Evolutionary conservation across 2,329 filamentous ascomycete genomes (phyloP).

Genomic region (Amauroascus verrucosus): DNA sequence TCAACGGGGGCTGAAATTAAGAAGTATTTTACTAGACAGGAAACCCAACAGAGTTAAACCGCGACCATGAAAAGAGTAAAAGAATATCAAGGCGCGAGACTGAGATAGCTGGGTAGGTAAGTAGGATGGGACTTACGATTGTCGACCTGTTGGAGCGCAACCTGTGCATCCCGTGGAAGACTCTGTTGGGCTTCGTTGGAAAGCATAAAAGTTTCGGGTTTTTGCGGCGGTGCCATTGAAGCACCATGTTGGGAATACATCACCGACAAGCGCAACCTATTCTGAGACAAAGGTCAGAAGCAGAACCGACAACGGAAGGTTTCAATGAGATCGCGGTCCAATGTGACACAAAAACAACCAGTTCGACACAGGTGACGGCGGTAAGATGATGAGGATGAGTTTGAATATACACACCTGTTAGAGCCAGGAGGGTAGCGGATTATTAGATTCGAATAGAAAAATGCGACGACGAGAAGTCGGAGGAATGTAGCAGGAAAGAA

Average conservation of each 20-base stretch:
- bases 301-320: slow-evolving; percentile 15
- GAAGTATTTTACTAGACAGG: slow-evolving; percentile 81
- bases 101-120: neutral
- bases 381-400: slow-evolving; percentile 7
- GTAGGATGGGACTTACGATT: slow-evolving; percentile 57
- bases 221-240: slow-evolving; percentile 83
- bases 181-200: slow-evolving; percentile 95
- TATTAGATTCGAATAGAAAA: slow-evolving; percentile 2
- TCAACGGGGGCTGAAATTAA: slow-evolving; percentile 97
- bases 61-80: neutral
- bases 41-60: neutral
- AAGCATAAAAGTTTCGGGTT: slow-evolving; percentile 97
- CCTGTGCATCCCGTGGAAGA: slow-evolving; percentile 89
- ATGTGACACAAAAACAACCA: slow-evolving; percentile 26
- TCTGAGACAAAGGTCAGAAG: slow-evolving; percentile 16
- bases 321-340: slow-evolving; percentile 20
- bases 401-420: slow-evolving; percentile 19
- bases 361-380: slow-evolving; percentile 12
- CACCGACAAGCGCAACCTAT: slow-evolving; percentile 14
- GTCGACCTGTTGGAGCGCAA: slow-evolving; percentile 95
- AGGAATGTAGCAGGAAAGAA: neutral
- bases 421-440: slow-evolving; percentile 14
- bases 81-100: neutral
- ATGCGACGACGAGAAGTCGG: neutral
- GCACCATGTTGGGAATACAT: slow-evolving; percentile 75